Percentiles rank a stretch among this genome's conserved stretches.
phyloP scores from a whole-genome alignment of 2,329 filamentous ascomycete species.

The Fusarium napiforme region DNA sequence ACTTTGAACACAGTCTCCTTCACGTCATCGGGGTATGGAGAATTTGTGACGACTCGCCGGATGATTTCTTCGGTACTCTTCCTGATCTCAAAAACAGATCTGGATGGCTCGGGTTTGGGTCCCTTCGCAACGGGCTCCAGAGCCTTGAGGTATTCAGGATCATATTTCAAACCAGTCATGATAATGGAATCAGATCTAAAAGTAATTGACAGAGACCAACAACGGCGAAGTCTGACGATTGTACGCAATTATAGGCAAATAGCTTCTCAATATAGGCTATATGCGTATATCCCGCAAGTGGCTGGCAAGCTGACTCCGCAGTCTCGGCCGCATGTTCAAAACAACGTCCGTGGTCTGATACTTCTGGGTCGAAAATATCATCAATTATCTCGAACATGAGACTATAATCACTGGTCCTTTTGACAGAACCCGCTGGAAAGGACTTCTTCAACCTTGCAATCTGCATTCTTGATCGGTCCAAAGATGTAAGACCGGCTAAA shows the following conservation, averaged over 20 bases:
- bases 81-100: neutral
- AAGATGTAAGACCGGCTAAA: neutral
- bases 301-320: neutral
- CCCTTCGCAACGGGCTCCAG: neutral
- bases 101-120: neutral
- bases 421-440: fast-evolving
- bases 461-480: neutral
- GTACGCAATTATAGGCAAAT: neutral
- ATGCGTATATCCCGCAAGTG: neutral
- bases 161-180: slow-evolving; percentile 16
- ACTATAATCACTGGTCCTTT: fast-evolving
- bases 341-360: neutral
- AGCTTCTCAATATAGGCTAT: neutral
- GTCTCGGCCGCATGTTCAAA: too few species aligned
- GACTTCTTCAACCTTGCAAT: fast-evolving
- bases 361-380: neutral
- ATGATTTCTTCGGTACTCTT: neutral
- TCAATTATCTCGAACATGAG: neutral
- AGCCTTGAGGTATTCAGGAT: slow-evolving; percentile 2
- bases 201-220: fast-evolving
- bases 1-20: slow-evolving; percentile 9
- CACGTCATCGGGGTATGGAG: neutral
- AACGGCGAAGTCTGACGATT: neutral
- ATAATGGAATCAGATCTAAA: fast-evolving
- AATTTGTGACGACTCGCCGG: neutral